These are phyloP conservation scores for Plantago ovata DNA, from an alignment of 257 asterid genomes.

Conservation along the genomic window DNA sequence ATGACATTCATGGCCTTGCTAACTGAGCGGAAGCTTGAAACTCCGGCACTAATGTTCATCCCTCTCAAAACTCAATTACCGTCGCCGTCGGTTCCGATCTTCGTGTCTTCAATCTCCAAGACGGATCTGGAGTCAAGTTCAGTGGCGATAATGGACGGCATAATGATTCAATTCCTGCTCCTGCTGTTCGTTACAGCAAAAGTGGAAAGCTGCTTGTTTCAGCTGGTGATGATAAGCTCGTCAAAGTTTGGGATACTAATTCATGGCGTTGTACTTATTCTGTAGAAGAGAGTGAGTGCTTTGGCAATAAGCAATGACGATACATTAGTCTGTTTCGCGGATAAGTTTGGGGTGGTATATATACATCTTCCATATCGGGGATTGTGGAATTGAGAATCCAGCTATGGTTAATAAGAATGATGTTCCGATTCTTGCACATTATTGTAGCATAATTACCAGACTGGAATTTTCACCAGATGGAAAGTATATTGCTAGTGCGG, in stretches of 20 bases:
- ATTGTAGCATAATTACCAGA: slow-evolving; percentile 94
- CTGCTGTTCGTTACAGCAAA: slow-evolving; percentile 62
- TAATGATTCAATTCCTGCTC: slow-evolving; percentile 77
- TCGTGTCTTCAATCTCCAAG: slow-evolving; percentile 63
- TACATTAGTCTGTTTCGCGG: slow-evolving; percentile 68
- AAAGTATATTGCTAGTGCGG: slow-evolving; percentile 67
- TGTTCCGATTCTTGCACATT: slow-evolving; percentile 79
- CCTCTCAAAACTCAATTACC: slow-evolving; percentile 48
- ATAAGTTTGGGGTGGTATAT: slow-evolving; percentile 87
- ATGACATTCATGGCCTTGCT: too few relatives aligned
- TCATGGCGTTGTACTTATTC: slow-evolving; percentile 71
- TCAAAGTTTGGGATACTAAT: slow-evolving; percentile 72
- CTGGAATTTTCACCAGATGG: slow-evolving; percentile 91
- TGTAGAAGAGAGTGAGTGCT: slow-evolving; percentile 89
- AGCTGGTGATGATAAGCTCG: slow-evolving; percentile 93
- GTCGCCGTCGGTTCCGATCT: slow-evolving; percentile 71
- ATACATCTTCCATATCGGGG: slow-evolving; percentile 49
- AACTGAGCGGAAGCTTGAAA: slow-evolving; percentile 52
- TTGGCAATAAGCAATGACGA: slow-evolving; percentile 69
- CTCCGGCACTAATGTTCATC: slow-evolving; percentile 78
- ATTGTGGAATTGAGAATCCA: slow-evolving; percentile 26
- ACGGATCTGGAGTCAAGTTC: slow-evolving; percentile 40
- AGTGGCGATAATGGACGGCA: slow-evolving; percentile 53
- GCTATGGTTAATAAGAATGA: slow-evolving; percentile 50
- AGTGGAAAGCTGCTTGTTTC: slow-evolving; percentile 75